Evolutionary conservation across 805 yeast genomes (phyloP).

Genomic region (Yarrowia sp.): DNA sequence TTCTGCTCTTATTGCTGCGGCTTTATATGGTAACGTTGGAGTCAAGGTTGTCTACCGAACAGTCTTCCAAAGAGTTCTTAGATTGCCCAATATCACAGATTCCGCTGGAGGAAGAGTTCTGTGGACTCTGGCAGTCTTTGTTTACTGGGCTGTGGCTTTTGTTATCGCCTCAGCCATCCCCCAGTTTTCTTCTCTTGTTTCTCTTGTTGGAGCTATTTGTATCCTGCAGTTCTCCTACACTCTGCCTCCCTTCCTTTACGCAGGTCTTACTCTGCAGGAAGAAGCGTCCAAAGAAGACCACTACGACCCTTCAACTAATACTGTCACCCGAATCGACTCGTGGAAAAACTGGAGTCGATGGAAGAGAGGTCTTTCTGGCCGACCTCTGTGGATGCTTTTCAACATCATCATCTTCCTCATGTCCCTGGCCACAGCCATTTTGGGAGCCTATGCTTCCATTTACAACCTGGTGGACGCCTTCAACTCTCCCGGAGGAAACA

Average conservation of each 20-base stretch:
- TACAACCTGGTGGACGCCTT: conserved; percentile 29
- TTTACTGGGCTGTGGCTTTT: conserved; percentile 47
- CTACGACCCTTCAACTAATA: conserved; percentile 31
- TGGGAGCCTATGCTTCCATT: conserved; percentile 35
- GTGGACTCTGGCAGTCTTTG: conserved; percentile 41
- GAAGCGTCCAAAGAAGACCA: conserved; percentile 36
- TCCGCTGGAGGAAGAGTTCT: conserved; percentile 39
- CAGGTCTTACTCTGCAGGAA: conserved; percentile 33
- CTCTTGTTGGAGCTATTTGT: conserved; percentile 45
- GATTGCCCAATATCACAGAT: conserved; percentile 37
- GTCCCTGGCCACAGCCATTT: conserved; percentile 36
- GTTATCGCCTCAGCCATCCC: conserved; percentile 47
- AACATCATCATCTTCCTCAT: conserved; percentile 36
- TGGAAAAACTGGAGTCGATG: conserved; percentile 40
- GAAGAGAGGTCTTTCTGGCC: conserved; percentile 36
- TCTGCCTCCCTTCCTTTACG: conserved; percentile 39
- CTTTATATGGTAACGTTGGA: conserved; percentile 48
- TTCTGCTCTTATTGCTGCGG: conserved; percentile 45
- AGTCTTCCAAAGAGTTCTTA: conserved; percentile 38
- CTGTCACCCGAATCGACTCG: conserved; percentile 32
- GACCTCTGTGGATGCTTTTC: conserved; percentile 29
- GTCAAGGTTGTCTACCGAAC: conserved; percentile 46
- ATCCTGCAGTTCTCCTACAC: conserved; percentile 48
- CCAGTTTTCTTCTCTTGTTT: conserved; percentile 41
- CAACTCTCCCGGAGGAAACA: conserved; percentile 25